Evolutionary conservation across 2,329 filamentous ascomycete genomes (phyloP), one percentile per base, ranked within the genome.

Genomic region (Ploettnerulaceae sp.): DNA sequence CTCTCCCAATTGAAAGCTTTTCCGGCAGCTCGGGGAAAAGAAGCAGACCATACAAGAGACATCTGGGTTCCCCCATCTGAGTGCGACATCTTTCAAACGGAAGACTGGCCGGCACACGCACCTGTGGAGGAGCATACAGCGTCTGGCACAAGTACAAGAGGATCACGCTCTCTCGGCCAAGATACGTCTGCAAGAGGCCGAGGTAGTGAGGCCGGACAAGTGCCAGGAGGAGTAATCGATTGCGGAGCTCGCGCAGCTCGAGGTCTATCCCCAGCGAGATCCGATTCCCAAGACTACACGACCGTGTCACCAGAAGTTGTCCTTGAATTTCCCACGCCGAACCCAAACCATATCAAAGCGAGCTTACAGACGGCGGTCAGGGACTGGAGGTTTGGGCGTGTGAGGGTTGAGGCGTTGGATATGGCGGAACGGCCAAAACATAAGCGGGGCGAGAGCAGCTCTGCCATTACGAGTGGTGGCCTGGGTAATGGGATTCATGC

Each of bases 301-400:
- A 33, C 42, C 4, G 15, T 31, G 15, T 31, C 48, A 18, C 24
- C 44, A 9, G 33, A 42, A 12, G 11, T 12, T 2, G 26, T 33
- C 3, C 11, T 43, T 7, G 52, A 55, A 17, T 55, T 57, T 28
- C 52, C 53, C 3, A 22, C 53, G 4, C 55, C 51, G 7, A 49
- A 41, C 8, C 41, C 48, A 24, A 40, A 21, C 34, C 26, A 39
- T 12, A 47, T 53, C 31, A 32, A 49, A 4, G 72, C 32, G 33
- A 43, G 54, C 36, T 18, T 55, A 11, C 35, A 68, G 49, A 72
- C 67, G 33, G 78, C 79, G 2, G 67, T 68, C 3, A 70, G 67
- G 45, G 91, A 97, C 66, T 91, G 87, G 83, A 76, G 93, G 43
- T 89, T 94, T 64, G 86, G 84, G 34, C 73, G 72, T n/a, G 76